Evolutionary conservation across 2,329 filamentous ascomycete genomes (phyloP), one percentile per base, ranked within the genome.

Genomic region (Penicillium sp.): DNA sequence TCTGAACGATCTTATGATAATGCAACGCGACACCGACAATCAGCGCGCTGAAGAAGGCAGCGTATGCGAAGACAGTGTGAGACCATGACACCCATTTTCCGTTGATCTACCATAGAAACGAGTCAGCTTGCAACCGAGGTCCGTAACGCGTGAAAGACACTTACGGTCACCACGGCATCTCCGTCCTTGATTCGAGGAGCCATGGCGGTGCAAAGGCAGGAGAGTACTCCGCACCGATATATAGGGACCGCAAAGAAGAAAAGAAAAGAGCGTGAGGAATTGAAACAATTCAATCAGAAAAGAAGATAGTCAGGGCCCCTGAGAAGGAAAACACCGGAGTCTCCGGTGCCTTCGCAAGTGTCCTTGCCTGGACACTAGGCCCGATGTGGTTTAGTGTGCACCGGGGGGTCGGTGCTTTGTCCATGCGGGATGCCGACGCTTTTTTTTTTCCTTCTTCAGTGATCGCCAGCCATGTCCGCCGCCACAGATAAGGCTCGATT

Each of bases 1-100:
- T 99, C 74, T 96, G 81, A 50, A 99, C 94, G 63, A 99, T 99
- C 78, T 99, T 99, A 68, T 88, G 83, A 76, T 94, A 97, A 75
- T 99, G 94, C 44, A 99, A 81, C 49, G 79, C 81, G 50, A 86
- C 78, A 60, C 92, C 92, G 55, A 95, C 85, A 50, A 92, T 71
- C 60, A 97, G 79, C 53, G 92, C 92, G 69, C 90, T 90, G 58
- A 95, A 59, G 69, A 97, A 97, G 51, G 92, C 92, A 35, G 70
- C 54, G 72, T 96, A 97, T 53, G 91, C 94, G 62, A 89, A 77
- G 43, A 80, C 73, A 8, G 94, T 99, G 76, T 99, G 94, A 59
- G 84, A 74, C 83, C 89, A 95, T 53, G 91, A 90, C 60, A 99
- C 80, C 89, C 90, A 96, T 79, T 87, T 88, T 61, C 90, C 94